A percentile compares a stretch with the other conserved stretches of the same genome.
phyloP scores from a whole-genome alignment of 495 filamentous ascomycete genomes.

The Hamigera avellanea region DNA sequence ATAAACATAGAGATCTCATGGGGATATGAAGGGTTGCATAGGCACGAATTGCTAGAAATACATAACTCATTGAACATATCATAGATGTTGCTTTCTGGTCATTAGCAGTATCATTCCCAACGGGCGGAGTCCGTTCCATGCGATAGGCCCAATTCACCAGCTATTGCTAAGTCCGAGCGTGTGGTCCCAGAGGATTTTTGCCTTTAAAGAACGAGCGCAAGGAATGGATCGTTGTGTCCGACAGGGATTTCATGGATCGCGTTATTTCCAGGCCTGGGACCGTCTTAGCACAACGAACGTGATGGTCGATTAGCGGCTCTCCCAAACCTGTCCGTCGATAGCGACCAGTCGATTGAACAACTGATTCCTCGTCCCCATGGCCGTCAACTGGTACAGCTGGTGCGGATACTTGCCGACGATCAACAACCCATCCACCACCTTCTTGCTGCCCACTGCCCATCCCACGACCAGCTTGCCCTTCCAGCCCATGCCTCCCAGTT shows the following conservation, averaged over 20 bases:
- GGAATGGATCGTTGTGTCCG: background rate
- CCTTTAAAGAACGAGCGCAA: too few relatives aligned
- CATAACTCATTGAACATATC: too few relatives aligned
- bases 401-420: conserved; percentile 43
- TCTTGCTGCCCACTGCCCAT: conserved; percentile 57
- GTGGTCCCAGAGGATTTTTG: too few relatives aligned
- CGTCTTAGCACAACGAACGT: background rate
- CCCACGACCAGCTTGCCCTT: conserved; percentile 80
- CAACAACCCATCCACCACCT: conserved; percentile 69
- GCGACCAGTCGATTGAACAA: conserved; percentile 77
- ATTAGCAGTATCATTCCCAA: too few relatives aligned
- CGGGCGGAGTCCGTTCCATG: too few relatives aligned
- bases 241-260: too few relatives aligned
- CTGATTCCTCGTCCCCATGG: conserved; percentile 64
- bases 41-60: too few relatives aligned
- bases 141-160: too few relatives aligned
- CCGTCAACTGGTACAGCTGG: conserved; percentile 51
- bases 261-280: background rate
- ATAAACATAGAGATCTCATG: too few relatives aligned
- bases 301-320: conserved; percentile 48
- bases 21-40: too few relatives aligned
- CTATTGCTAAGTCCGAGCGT: too few relatives aligned
- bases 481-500: conserved; percentile 80
- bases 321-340: conserved; percentile 82
- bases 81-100: too few relatives aligned